A percentile compares a stretch with the other conserved stretches of the same genome.
Conservation (phyloP, 2,329 filamentous ascomycete species). For the Colletotrichum tropicicola region DNA sequence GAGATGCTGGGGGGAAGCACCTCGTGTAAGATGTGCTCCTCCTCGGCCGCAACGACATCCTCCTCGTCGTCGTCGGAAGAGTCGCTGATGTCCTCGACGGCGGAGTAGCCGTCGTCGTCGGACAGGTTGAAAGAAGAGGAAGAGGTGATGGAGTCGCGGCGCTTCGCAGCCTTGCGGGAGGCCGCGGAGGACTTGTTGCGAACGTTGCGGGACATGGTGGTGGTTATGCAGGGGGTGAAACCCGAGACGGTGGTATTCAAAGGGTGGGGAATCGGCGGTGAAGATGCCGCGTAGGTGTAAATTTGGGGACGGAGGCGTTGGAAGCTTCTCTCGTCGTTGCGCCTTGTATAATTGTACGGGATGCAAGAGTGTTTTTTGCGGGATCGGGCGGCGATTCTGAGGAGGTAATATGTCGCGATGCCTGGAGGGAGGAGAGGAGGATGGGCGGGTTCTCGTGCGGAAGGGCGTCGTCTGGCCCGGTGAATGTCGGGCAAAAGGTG, state of each 20-base stretch:
- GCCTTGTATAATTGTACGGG: too few species aligned
- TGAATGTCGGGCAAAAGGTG: conserved; percentile 20
- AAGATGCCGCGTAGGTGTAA: not conserved
- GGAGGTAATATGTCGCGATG: not conserved
- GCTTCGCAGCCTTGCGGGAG: conserved; percentile 55
- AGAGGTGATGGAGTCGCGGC: conserved; percentile 60
- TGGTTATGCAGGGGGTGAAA: conserved; percentile 25
- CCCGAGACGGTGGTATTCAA: conserved; percentile 30
- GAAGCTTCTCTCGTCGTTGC: too few species aligned
- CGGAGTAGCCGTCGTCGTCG: conserved; percentile 77
- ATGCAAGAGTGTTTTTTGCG: not conserved
- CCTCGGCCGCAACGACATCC: conserved; percentile 80
- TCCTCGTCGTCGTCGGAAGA: conserved; percentile 82
- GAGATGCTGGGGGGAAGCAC: conserved; percentile 43
- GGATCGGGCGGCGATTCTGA: not conserved
- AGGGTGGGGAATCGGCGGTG: conserved; percentile 27
- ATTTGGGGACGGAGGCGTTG: too few species aligned
- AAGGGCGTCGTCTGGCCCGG: conserved; percentile 23
- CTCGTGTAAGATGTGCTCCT: conserved; percentile 70
- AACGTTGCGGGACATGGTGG: conserved; percentile 62
- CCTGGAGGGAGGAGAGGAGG: not conserved
- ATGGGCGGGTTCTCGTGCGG: conserved; percentile 4
- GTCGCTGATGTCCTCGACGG: conserved; percentile 82
- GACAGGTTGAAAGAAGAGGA: conserved; percentile 68
- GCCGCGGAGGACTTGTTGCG: conserved; percentile 55